Conservation (phyloP, 345 rosid genomes). For the Eucalyptus cloeziana region DNA sequence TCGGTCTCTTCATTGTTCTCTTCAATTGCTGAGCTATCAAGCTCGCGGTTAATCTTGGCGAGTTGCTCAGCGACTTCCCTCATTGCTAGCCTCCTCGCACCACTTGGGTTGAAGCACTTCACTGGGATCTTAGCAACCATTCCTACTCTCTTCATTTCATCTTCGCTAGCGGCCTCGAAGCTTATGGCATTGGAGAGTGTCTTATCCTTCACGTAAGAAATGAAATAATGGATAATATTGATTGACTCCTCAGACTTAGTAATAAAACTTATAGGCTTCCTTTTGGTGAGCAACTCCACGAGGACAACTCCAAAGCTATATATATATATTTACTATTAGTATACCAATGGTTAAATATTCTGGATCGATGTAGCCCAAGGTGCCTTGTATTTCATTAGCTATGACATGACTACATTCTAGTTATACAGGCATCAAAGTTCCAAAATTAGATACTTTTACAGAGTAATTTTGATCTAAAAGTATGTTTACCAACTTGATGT, state of each 20-base stretch:
- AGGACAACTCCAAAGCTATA: not conserved
- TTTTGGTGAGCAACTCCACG: fast-evolving
- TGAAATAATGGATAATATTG: too few species aligned
- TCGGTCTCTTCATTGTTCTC: not conserved
- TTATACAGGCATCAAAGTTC: not conserved
- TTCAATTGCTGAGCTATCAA: not conserved
- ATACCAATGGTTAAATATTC: fast-evolving
- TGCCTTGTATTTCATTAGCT: not conserved
- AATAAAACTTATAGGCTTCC: not conserved
- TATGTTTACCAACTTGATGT: not conserved
- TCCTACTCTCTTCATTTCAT: not conserved
- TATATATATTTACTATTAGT: too few species aligned
- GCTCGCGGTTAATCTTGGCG: not conserved
- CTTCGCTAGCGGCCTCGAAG: not conserved
- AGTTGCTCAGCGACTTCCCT: not conserved
- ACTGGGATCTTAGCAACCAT: not conserved
- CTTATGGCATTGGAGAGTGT: not conserved
- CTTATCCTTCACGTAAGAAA: not conserved
- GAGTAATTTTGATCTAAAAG: not conserved
- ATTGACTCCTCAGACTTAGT: not conserved
- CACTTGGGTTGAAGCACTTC: not conserved
- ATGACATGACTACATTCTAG: fast-evolving
- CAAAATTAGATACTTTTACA: not conserved
- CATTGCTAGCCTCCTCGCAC: fast-evolving
- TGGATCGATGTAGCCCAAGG: fast-evolving